Evolutionary conservation across 768 basidiomycete genomes (phyloP), one percentile per base, ranked within the genome.

Genomic region (Solioccasus polychromus): DNA sequence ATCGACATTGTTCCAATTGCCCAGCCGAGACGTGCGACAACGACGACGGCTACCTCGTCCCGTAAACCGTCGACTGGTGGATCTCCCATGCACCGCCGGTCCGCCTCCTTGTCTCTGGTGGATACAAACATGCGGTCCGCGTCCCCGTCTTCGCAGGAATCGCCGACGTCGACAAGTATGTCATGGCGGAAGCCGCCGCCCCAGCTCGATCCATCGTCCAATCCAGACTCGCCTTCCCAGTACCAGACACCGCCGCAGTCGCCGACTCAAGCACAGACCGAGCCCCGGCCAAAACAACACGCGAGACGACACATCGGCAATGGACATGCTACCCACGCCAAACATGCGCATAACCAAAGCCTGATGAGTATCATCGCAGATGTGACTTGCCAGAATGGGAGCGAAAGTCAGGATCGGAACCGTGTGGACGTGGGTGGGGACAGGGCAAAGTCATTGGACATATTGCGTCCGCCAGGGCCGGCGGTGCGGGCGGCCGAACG

Each of bases 291-390:
- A 5, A 61, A 52, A 24, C 44, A 37, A 8, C 25, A 19, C 7
- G n/a, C 35, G 5, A 54, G 24, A 43, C 41, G 35, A 9, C 34
- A 38, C 1, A 15, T 38, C 9, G 14, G 23, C 12, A 63, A 63
- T 3, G 55, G 63, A 5, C 57, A 42, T 9, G 31, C 42, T 17
- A 12, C 30, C 8, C 48, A 49, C 8, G 19, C n/a, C n/a, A n/a
- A n/a, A 4, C n/a, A 35, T 36, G 52, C 52, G 15, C 46, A 39
- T 14, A 59, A 48, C 17, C 55, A 55, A 31, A 83, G 76, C 34
- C 63, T 86, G 58, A 81, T 87, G 82, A 80, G 77, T 54, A 80
- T 88, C 51, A 79, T 88, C 8, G 83, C 85, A 55, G 76, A 71
- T 45, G 78, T 85, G 35, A 62, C 81, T 20, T 66, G 66, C 36